These are phyloP conservation scores for Evansstolkia leycettana DNA, from an alignment of 495 filamentous ascomycete genomes.

Conservation along the genomic window DNA sequence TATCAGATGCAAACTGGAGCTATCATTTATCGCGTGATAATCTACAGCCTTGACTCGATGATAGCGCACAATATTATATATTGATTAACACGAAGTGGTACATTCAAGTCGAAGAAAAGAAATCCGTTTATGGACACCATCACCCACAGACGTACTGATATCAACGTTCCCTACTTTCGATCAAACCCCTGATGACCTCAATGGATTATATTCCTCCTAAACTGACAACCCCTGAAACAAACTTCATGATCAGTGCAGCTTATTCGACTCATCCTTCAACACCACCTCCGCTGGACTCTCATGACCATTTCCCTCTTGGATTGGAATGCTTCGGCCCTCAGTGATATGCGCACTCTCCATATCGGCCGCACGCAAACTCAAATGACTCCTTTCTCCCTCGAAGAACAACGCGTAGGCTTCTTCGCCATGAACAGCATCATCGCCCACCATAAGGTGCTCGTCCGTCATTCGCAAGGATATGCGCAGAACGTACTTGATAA, in stretches of 20 bases:
- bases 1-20: too few relatives aligned
- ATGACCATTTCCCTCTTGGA: neutral
- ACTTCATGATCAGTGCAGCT: constrained; percentile 1
- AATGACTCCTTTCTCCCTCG: constrained; percentile 5
- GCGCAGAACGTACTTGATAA: constrained; percentile 42
- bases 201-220: too few relatives aligned
- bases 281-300: neutral
- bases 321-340: constrained; percentile 1
- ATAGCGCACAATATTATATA: too few relatives aligned
- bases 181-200: too few relatives aligned
- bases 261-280: neutral
- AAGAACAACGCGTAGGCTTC: constrained; percentile 30
- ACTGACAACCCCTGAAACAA: too few relatives aligned
- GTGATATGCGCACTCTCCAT: constrained; percentile 4
- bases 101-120: too few relatives aligned
- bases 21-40: too few relatives aligned
- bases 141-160: too few relatives aligned
- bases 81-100: too few relatives aligned
- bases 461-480: constrained; percentile 37
- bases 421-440: constrained; percentile 41
- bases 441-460: constrained; percentile 33
- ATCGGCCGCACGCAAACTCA: constrained; percentile 2
- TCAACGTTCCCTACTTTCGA: too few relatives aligned
- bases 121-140: too few relatives aligned
- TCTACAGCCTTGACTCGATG: too few relatives aligned